Evolutionary conservation across 768 basidiomycete genomes (phyloP).

Genomic region (Mycena sanguinolenta): DNA sequence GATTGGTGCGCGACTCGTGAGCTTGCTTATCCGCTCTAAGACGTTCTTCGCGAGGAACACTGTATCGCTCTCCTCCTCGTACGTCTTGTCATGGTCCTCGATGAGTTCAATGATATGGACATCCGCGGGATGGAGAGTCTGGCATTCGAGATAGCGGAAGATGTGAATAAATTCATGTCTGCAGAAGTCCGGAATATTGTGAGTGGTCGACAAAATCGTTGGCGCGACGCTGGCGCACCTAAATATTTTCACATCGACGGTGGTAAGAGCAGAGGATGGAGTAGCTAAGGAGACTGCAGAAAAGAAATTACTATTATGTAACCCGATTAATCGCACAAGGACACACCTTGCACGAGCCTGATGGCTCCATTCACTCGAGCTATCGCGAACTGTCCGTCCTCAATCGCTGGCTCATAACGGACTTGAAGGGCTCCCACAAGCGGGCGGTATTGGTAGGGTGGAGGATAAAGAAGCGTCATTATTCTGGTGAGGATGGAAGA

Average conservation of each 20-base stretch:
- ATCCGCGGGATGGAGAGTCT: constrained; percentile 62
- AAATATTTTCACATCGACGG: constrained; percentile 67
- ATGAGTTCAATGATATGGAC: constrained; percentile 67
- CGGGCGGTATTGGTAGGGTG: constrained; percentile 12
- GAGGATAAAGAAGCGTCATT: constrained; percentile 25
- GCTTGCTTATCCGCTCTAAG: constrained; percentile 58
- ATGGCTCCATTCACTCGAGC: constrained; percentile 68
- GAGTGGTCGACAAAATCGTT: neutral
- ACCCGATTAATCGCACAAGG: too few species aligned
- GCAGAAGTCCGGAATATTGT: neutral
- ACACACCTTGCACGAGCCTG: constrained; percentile 77
- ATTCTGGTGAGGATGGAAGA: neutral
- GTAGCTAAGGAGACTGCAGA: constrained; percentile 54
- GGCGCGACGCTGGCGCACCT: constrained; percentile 20
- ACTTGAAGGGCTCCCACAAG: neutral
- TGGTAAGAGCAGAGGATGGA: constrained; percentile 58
- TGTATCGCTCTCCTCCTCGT: constrained; percentile 71
- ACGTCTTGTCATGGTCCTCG: constrained; percentile 59
- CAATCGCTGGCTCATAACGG: constrained; percentile 26
- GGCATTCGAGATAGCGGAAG: constrained; percentile 64
- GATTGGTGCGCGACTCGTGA: constrained; percentile 43
- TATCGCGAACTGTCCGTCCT: constrained; percentile 64
- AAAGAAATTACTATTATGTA: neutral
- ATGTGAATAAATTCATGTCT: constrained; percentile 76
- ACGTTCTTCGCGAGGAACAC: constrained; percentile 70